Conservation (phyloP, 1,284 basidiomycete genomes). For the Cutaneotrichosporon mucoides region DNA sequence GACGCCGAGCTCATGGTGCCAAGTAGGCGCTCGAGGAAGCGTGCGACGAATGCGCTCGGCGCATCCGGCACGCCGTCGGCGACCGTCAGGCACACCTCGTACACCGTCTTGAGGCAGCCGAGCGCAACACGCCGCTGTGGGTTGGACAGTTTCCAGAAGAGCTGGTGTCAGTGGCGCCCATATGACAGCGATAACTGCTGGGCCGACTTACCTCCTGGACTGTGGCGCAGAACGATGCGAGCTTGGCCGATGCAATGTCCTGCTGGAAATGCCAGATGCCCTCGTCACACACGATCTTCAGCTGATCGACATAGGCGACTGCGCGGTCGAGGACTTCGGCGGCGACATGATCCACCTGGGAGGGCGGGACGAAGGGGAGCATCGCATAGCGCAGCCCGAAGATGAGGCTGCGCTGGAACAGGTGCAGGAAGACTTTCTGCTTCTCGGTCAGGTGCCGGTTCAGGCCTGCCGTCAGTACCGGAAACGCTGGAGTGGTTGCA, state of each 20-base stretch:
- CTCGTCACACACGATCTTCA: background rate
- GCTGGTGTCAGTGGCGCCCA: background rate
- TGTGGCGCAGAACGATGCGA: background rate
- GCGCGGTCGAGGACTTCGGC: conserved; percentile 9
- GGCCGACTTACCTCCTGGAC: background rate
- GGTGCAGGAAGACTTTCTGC: background rate
- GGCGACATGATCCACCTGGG: conserved; percentile 1
- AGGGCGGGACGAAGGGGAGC: conserved; percentile 1
- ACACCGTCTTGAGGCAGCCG: background rate
- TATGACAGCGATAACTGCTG: no score
- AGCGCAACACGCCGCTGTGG: conserved; percentile 2
- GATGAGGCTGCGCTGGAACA: background rate
- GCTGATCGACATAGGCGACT: background rate
- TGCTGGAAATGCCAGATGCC: conserved; percentile 8
- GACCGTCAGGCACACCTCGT: background rate
- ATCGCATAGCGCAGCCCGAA: conserved; percentile 1
- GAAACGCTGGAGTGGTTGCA: no score
- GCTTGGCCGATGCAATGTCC: conserved; percentile 8
- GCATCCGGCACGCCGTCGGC: background rate
- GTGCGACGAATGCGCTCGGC: conserved; percentile 7
- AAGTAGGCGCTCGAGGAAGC: conserved; percentile 2
- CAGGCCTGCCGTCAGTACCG: background rate
- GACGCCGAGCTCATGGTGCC: background rate
- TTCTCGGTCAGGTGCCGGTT: background rate
- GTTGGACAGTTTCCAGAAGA: background rate